These are phyloP conservation scores for Populus pruinosa DNA, from an alignment of 345 rosid genomes.

Conservation along the genomic window DNA sequence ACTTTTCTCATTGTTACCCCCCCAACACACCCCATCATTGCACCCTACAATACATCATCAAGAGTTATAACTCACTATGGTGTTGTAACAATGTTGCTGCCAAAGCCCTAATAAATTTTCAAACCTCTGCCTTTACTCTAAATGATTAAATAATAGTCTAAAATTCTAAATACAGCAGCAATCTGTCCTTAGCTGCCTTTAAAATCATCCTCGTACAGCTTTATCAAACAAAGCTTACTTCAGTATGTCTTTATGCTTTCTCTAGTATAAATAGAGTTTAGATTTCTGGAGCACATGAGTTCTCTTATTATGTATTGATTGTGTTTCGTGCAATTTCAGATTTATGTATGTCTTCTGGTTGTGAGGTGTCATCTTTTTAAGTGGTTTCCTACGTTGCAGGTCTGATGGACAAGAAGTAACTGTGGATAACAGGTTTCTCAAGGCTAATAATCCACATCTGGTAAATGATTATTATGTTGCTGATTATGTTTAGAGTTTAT, in stretches of 20 bases:
- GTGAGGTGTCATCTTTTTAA: background rate
- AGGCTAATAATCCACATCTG: constrained; percentile 81
- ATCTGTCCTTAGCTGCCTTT: background rate
- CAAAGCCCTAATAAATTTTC: background rate
- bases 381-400: constrained; percentile 32
- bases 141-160: background rate
- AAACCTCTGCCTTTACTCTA: background rate
- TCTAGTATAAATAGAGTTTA: background rate
- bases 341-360: background rate
- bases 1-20: no score
- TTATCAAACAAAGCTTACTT: background rate
- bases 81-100: background rate
- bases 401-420: constrained; percentile 85
- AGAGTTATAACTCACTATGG: background rate
- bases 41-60: background rate
- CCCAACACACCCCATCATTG: background rate
- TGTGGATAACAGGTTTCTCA: constrained; percentile 82
- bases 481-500: constrained; percentile 3
- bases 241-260: background rate
- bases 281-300: background rate
- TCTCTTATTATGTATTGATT: background rate
- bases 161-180: background rate
- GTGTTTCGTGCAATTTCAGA: background rate
- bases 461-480: constrained; percentile 37
- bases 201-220: background rate